phyloP scores from a whole-genome alignment of 345 rosid genomes.

The Boechera divaricarpa region DNA sequence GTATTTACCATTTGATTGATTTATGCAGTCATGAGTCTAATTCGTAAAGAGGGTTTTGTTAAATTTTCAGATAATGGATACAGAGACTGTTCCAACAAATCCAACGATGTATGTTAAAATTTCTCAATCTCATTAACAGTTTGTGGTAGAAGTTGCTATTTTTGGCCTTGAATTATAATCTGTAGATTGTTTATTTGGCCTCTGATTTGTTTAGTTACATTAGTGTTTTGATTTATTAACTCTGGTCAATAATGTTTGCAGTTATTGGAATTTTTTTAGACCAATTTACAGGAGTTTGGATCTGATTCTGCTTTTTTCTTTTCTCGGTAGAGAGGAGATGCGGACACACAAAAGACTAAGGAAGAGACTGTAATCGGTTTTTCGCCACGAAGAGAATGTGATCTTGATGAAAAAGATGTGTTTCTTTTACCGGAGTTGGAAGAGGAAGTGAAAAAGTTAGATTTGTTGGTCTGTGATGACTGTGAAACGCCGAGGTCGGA shows the following conservation, averaged over 20 bases:
- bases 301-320: neutral
- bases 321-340: conserved; percentile 42
- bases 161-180: conserved; percentile 19
- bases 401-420: conserved; percentile 51
- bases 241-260: neutral
- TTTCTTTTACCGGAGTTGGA: conserved; percentile 64
- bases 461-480: conserved; percentile 39
- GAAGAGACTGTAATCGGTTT: conserved; percentile 45
- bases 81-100: conserved; percentile 20
- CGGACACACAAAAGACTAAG: conserved; percentile 19
- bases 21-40: conserved; percentile 2
- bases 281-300: neutral
- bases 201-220: neutral
- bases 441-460: conserved; percentile 56
- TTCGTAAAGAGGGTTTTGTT: neutral
- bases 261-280: neutral
- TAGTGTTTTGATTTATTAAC: no score
- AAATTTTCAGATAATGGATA: conserved; percentile 46
- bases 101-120: conserved; percentile 25
- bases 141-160: conserved; percentile 17
- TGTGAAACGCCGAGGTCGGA: conserved; percentile 49
- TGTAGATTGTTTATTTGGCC: conserved; percentile 1
- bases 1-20: neutral
- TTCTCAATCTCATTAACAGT: neutral
- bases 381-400: conserved; percentile 50